A percentile compares a stretch with the other conserved stretches of the same genome.
These are phyloP conservation scores for Crotalaria pallida DNA, from an alignment of 306 rosid species.

Conservation along the genomic window DNA sequence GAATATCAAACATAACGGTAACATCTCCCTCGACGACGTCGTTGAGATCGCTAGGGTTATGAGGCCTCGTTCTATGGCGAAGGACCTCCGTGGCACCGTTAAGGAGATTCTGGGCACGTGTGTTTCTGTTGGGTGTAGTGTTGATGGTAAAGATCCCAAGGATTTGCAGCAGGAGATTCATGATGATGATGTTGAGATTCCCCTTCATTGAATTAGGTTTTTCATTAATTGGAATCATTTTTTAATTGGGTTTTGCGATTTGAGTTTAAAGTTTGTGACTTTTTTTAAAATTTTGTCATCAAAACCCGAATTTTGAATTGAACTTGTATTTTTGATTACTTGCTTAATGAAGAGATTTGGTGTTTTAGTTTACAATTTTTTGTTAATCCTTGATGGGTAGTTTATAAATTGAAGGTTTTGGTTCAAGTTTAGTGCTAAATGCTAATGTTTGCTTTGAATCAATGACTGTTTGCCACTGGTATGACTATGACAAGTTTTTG, in stretches of 20 bases:
- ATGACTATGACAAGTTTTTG: too few relatives aligned
- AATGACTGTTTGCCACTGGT: too few relatives aligned
- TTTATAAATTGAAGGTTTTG: too few relatives aligned
- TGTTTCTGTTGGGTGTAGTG: conserved; percentile 18
- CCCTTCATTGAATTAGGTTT: background rate
- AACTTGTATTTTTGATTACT: background rate
- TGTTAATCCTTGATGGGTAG: background rate
- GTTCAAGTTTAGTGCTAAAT: too few relatives aligned
- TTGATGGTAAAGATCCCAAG: conserved; percentile 21
- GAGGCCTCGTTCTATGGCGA: conserved; percentile 17
- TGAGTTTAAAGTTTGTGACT: background rate
- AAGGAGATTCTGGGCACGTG: conserved; percentile 26
- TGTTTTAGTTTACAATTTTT: background rate
- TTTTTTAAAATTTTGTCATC: background rate
- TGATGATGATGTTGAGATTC: conserved; percentile 16
- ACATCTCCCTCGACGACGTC: conserved; percentile 21
- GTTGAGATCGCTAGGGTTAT: conserved; percentile 17
- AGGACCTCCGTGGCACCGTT: conserved; percentile 3
- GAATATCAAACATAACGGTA: conserved; percentile 19
- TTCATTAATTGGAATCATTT: background rate
- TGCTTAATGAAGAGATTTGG: background rate
- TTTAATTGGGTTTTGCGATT: background rate
- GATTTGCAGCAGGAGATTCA: conserved; percentile 20
- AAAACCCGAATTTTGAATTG: background rate
- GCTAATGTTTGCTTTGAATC: too few relatives aligned